A percentile compares a stretch with the other conserved stretches of the same genome.
These are phyloP conservation scores for Austroboletus rostrupii DNA, from an alignment of 1,284 basidiomycete species.

Conservation along the genomic window DNA sequence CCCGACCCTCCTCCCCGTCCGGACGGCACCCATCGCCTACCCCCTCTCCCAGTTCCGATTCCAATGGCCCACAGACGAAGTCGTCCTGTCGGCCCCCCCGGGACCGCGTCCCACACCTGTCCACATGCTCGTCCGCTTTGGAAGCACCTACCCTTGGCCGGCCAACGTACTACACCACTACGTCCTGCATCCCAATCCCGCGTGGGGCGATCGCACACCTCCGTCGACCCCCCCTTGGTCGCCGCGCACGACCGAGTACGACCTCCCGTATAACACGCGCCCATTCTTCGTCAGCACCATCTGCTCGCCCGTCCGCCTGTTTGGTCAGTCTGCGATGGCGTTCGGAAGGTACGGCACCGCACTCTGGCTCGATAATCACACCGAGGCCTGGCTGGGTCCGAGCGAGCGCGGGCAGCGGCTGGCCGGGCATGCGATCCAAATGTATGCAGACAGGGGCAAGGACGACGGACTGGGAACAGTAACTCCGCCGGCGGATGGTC, in stretches of 20 bases:
- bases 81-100: conserved; percentile 35
- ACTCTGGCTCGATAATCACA: conserved; percentile 61
- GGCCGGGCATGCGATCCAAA: conserved; percentile 38
- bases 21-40: conserved; percentile 28
- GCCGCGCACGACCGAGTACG: conserved; percentile 26
- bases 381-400: conserved; percentile 44
- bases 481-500: too few relatives aligned
- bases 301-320: conserved; percentile 55
- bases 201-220: neutral
- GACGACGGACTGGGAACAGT: too few relatives aligned
- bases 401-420: conserved; percentile 55
- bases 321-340: conserved; percentile 49
- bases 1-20: conserved; percentile 11
- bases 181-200: conserved; percentile 41
- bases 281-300: conserved; percentile 42
- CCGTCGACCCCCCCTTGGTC: neutral
- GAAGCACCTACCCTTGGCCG: conserved; percentile 61
- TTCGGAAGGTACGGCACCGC: conserved; percentile 59
- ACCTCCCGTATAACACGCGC: conserved; percentile 44
- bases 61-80: conserved; percentile 53
- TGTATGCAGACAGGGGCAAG: neutral
- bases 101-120: conserved; percentile 28
- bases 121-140: conserved; percentile 55
- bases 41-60: conserved; percentile 46
- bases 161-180: conserved; percentile 64